These are phyloP conservation scores for Esteya vermicola DNA, from an alignment of 2,329 filamentous ascomycete genomes.

Conservation along the genomic window DNA sequence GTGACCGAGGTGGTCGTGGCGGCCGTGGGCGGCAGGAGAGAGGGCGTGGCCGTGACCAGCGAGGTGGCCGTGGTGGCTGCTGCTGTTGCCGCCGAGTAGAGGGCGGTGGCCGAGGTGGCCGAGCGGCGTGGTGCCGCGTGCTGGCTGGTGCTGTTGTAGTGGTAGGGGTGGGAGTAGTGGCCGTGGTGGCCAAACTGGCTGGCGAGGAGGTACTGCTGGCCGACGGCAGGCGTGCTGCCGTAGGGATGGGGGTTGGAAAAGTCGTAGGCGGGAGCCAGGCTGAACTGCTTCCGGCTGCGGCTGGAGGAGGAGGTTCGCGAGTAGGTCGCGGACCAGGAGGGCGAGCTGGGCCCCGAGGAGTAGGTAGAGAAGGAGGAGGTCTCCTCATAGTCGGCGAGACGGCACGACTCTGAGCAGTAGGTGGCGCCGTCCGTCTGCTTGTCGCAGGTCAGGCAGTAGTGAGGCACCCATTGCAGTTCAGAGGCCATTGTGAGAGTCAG, in stretches of 20 bases:
- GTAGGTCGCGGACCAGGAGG: constrained; percentile 35
- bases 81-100: constrained; percentile 5
- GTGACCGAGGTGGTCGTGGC: constrained; percentile 10
- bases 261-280: constrained; percentile 62
- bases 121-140: constrained; percentile 11
- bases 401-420: constrained; percentile 88
- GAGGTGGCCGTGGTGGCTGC: constrained; percentile 8
- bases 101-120: constrained; percentile 4
- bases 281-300: constrained; percentile 36
- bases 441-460: constrained; percentile 91
- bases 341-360: constrained; percentile 44
- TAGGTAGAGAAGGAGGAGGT: constrained; percentile 37
- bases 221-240: constrained; percentile 32
- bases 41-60: too few relatives aligned
- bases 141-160: constrained; percentile 18
- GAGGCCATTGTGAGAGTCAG: constrained; percentile 27
- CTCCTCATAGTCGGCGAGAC: constrained; percentile 74
- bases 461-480: constrained; percentile 59
- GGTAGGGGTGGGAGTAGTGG: constrained; percentile 1
- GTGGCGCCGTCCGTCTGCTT: constrained; percentile 68
- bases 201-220: too few relatives aligned
- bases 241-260: constrained; percentile 52
- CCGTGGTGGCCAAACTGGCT: too few relatives aligned
- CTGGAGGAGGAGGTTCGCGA: constrained; percentile 27
- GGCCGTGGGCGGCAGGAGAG: too few relatives aligned